Conservation (phyloP, 2,329 filamentous ascomycete species). For the Clarireedia paspali region DNA sequence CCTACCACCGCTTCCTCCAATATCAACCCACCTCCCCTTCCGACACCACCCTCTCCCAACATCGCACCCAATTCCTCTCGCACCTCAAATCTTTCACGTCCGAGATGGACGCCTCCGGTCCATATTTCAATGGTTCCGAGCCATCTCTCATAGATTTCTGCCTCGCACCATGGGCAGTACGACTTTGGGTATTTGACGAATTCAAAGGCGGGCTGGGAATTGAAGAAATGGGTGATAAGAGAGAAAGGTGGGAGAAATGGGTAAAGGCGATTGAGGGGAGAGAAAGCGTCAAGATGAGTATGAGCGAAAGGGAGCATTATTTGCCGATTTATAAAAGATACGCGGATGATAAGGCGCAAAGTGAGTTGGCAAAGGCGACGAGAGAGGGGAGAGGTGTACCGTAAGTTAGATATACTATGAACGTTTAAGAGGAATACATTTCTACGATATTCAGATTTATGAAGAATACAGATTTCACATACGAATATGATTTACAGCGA, state of each 20-base stretch:
- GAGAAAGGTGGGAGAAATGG: slow-evolving; percentile 61
- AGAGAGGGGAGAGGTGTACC: slow-evolving; percentile 56
- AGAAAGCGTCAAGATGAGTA: slow-evolving; percentile 58
- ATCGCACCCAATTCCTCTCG: slow-evolving; percentile 48
- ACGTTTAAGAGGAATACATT: background rate
- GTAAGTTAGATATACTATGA: slow-evolving; percentile 28
- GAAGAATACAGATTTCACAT: too few relatives aligned
- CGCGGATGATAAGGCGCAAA: slow-evolving; percentile 57
- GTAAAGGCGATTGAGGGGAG: slow-evolving; percentile 48
- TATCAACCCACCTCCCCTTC: slow-evolving; percentile 43
- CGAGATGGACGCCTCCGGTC: slow-evolving; percentile 54
- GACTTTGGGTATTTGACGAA: slow-evolving; percentile 67
- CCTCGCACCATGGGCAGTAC: slow-evolving; percentile 64
- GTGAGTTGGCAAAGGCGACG: slow-evolving; percentile 53
- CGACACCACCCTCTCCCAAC: slow-evolving; percentile 38
- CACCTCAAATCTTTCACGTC: slow-evolving; percentile 52
- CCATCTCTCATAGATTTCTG: slow-evolving; percentile 64
- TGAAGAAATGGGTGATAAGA: slow-evolving; percentile 41
- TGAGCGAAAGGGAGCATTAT: slow-evolving; percentile 61
- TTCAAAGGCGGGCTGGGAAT: slow-evolving; percentile 56
- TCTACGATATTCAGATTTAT: background rate
- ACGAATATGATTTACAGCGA: too few relatives aligned
- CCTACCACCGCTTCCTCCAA: slow-evolving; percentile 57
- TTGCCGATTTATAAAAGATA: slow-evolving; percentile 61
- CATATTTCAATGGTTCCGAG: slow-evolving; percentile 59